Evolutionary conservation across 495 filamentous ascomycete species (phyloP), one percentile per base, ranked within the genome.

Genomic region (Oidiodendron maius): DNA sequence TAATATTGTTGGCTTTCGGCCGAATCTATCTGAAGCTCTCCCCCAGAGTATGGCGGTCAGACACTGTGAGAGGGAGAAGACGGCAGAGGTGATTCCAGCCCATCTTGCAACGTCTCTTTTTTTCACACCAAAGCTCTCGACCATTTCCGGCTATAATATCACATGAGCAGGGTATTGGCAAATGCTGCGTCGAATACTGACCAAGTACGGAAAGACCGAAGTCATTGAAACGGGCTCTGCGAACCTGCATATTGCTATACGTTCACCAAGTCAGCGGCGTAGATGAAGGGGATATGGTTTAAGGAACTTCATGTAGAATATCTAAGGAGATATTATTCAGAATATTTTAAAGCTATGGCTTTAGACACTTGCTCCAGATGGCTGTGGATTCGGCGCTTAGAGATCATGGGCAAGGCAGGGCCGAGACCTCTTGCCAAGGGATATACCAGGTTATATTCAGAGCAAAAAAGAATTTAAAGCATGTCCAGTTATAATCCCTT

Each of bases 161-260:
- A 46, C 44, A 53, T 69, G 52, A 66, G 64, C 39, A 39, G 28
- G n/a, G 25, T 24, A 3, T 20, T 12, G n/a, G 42, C 2, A 34
- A 30, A 10, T 6, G 22, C 3, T 10, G 41, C 17, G 9, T 6
- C n/a, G 20, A 12, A 3, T 22, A 50, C 50, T 6, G 40, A 60
- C 57, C 12, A 97, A 75, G 62, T 97, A 97, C 13, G 91, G 91
- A 51, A 85, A 87, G 52, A 95, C 80, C 8, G 85, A 90, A 4
- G 90, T 95, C 53, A 89, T 69, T 20, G 88, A 83, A 32, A 95
- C 70, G 40, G 72, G 91, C 61, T 97, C 91, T 42, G 90, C 87
- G 59, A 97, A 91, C 56, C 91, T 80, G 61, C 72, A 76, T 71
- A 80, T 72, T 60, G 75, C 74, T 77, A 15, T 38, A 3, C 10